Evolutionary conservation across 148 eudicot species (phyloP), one percentile per base, ranked within the genome.

Genomic region (Nyssa sinensis): DNA sequence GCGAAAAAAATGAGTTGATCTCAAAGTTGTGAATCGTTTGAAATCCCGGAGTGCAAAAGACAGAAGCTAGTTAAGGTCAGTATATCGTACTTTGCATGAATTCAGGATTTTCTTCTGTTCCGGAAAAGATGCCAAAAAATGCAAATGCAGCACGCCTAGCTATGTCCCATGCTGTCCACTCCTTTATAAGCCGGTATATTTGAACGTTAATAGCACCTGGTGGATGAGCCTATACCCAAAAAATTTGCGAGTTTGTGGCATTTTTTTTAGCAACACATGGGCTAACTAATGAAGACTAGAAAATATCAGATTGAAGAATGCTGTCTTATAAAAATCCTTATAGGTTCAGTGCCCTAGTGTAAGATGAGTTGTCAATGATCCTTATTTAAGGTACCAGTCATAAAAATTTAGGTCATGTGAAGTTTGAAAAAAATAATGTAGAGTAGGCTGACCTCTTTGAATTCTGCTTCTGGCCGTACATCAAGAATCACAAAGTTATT

Each of bases 101-200:
- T 75, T 96, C 97, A 11, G 99, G 99, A 72, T 96, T 96, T 77
- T 96, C 99, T 85, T 96, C 98, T 25, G 99, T 96, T 76, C 99
- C 99, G 12, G 88, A 69, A 81, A 93, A 96, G 79, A 96, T 96
- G 53, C 99, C 99, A 14, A 96, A 96, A 79, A 96, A 96, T 8
- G 99, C 99, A 81, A 96, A 96, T 53, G 99, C 99, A 23, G 89
- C 97, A 33, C 99, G 84, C 80, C 99, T 91, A 41, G 99, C 93
- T 27, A 96, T 93, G 80, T 96, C 99, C 99, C 99, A 96, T 12
- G 99, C 99, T n/a, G 99, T 96, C 98, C 99, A 96, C 73, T 96
- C 99, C 85, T 96, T 96, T 85, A 96, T 96, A 67, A 96, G 98
- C 75, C 99, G 82, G 58, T 91, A 96, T 74, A 96, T 79, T 86